phyloP scores from a whole-genome alignment of 352 stramenopile species.

The Phytophthora europaea region DNA sequence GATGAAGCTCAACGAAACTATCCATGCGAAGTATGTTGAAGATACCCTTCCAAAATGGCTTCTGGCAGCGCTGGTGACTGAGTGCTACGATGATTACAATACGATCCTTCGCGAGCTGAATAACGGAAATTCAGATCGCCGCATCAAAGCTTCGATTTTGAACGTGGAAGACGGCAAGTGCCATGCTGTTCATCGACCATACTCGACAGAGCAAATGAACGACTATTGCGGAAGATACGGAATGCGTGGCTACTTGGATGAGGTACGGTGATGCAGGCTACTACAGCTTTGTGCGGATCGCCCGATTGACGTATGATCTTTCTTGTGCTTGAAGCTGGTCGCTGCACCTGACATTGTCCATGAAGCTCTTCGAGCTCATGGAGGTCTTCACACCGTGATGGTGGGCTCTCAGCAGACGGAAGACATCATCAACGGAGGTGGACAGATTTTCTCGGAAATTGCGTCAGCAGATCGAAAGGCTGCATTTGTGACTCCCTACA shows the following conservation, averaged over 20 bases:
- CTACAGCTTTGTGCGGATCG: neutral
- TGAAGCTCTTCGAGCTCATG: constrained; percentile 73
- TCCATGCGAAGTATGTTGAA: constrained; percentile 89
- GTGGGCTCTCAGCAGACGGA: constrained; percentile 81
- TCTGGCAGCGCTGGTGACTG: constrained; percentile 74
- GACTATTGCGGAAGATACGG: constrained; percentile 62
- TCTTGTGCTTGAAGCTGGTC: constrained; percentile 57
- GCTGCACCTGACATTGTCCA: constrained; percentile 86
- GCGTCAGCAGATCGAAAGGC: constrained; percentile 66
- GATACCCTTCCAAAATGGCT: constrained; percentile 87
- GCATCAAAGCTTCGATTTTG: constrained; percentile 75
- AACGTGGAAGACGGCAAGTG: constrained; percentile 73
- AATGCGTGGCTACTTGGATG: constrained; percentile 82
- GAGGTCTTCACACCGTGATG: constrained; percentile 83
- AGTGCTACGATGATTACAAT: constrained; percentile 88
- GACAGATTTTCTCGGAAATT: constrained; percentile 71
- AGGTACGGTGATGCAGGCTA: constrained; percentile 45
- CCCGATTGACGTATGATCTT: constrained; percentile 10
- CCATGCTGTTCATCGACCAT: constrained; percentile 64
- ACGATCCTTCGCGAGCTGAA: constrained; percentile 78
- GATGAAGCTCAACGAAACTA: constrained; percentile 84
- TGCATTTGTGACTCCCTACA: constrained; percentile 84
- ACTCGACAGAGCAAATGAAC: constrained; percentile 65
- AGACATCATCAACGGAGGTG: constrained; percentile 78
- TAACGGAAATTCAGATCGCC: constrained; percentile 48